Conservation (phyloP, 305 asterid species). For the Solanum chacoense region DNA sequence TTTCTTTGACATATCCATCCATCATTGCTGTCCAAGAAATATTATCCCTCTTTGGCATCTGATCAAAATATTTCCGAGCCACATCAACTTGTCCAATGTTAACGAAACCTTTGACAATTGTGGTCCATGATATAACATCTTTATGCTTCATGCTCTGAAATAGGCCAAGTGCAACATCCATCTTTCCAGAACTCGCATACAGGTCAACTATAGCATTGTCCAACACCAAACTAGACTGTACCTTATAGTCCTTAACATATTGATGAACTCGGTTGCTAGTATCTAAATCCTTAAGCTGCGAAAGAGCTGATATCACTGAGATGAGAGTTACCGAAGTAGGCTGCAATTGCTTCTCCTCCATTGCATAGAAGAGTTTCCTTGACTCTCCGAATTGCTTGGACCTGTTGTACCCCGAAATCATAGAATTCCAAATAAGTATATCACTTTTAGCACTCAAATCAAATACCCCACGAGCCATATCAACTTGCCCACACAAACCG, state of each 20-base stretch:
- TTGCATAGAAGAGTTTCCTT: constrained; percentile 5
- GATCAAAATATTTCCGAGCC: constrained; percentile 21
- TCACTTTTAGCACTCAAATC: constrained; percentile 10
- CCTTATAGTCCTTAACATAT: constrained; percentile 8
- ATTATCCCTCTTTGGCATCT: constrained; percentile 26
- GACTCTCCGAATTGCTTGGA: constrained; percentile 9
- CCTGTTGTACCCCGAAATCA: constrained; percentile 19
- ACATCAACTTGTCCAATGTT: constrained; percentile 12
- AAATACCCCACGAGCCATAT: constrained; percentile 16
- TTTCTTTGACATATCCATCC: constrained; percentile 19
- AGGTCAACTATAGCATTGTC: constrained; percentile 14
- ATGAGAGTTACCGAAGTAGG: constrained; percentile 22
- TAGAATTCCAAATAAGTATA: constrained; percentile 11
- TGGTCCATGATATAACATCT: constrained; percentile 28
- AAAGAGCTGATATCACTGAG: constrained; percentile 17
- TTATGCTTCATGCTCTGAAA: constrained; percentile 12
- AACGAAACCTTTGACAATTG: constrained; percentile 14
- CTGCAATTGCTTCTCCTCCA: constrained; percentile 14
- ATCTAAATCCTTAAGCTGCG: constrained; percentile 19
- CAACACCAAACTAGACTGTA: constrained; percentile 13
- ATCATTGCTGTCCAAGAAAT: constrained; percentile 28
- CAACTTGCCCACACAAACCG: constrained; percentile 4
- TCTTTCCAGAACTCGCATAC: constrained; percentile 17
- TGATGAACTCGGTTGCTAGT: constrained; percentile 14
- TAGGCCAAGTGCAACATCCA: constrained; percentile 13